Percentiles rank a stretch among this genome's conserved stretches.
These are phyloP conservation scores for Aspergillus pseudoviridinutans DNA, from an alignment of 2,329 filamentous ascomycete genomes.

Conservation along the genomic window DNA sequence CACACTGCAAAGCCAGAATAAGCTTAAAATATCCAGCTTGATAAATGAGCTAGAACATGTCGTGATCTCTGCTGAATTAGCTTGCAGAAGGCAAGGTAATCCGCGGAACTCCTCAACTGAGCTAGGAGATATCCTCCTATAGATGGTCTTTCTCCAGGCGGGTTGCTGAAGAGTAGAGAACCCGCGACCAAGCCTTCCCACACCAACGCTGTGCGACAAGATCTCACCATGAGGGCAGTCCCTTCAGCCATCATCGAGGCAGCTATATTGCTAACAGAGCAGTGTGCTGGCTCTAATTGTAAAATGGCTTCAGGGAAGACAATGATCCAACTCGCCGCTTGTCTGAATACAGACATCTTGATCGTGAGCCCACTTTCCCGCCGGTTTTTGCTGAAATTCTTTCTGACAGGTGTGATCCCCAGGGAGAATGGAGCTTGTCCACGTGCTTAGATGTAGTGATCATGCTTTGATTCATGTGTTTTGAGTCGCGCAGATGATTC, in stretches of 20 bases:
- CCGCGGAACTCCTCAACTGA: background rate
- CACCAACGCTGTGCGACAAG: constrained; percentile 7
- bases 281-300: background rate
- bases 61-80: background rate
- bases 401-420: background rate
- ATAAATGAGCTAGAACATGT: background rate
- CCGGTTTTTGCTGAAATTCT: background rate
- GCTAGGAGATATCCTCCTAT: background rate
- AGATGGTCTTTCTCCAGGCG: background rate
- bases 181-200: constrained; percentile 1
- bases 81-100: background rate
- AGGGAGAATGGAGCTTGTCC: background rate
- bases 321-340: background rate
- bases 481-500: background rate
- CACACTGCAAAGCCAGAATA: background rate
- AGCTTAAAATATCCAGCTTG: background rate
- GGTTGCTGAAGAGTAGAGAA: constrained; percentile 4
- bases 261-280: background rate
- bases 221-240: background rate
- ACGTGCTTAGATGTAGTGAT: background rate
- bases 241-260: background rate
- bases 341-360: background rate
- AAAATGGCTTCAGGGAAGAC: background rate
- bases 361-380: background rate
- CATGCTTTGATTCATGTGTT: background rate